Evolutionary conservation across 108 stramenopile species (phyloP), one percentile per base, ranked within the genome.

Genomic region (Bacterosira constricta): DNA sequence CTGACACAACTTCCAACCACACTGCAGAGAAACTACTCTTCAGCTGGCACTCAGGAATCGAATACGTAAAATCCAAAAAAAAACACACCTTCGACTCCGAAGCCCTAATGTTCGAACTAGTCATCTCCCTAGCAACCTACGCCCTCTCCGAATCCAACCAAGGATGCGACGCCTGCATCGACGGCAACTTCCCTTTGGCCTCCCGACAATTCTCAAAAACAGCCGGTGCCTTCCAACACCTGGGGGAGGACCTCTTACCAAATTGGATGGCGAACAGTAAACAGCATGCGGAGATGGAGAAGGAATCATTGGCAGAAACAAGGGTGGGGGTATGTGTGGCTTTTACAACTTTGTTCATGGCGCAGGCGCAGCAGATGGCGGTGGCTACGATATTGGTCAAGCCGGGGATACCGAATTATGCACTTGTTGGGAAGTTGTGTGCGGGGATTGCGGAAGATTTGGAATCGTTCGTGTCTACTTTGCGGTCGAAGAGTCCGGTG

Each of bases 331-430:
- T 85, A 11, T 88, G 87, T 31, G 79, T 86, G 53, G 91, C 90
- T 20, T 79, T 94, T 42, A 69, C 74, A 21, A 58, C 58, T 7
- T 64, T 96, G 53, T 93, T 87, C 60, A 80, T 86, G 71, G 90
- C 91, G 11, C 90, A 87, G 72, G 87, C 84, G 7, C 95, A 96
- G 45, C 95, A 96, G 78, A 96, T 96, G 95, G 92, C 92, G 12
- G 74, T 96, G 31, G 89, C 92, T 8, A 91, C 92, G 4, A 87
- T 92, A 11, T 66, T 96, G 46, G 86, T 88, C 39, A 96, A 91
- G 61, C 82, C 84, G 5, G 95, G 85, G 6, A 82, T 69, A 18
- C 90, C 91, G 8, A 96, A 96, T 64, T 96, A 90, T 70, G 41
- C 78, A 31, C 77, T 96, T 2, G 54, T 96, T 21, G 91, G 84